Evolutionary conservation across 1,284 basidiomycete genomes (phyloP).

Genomic region (Apiotrichum laibachii): DNA sequence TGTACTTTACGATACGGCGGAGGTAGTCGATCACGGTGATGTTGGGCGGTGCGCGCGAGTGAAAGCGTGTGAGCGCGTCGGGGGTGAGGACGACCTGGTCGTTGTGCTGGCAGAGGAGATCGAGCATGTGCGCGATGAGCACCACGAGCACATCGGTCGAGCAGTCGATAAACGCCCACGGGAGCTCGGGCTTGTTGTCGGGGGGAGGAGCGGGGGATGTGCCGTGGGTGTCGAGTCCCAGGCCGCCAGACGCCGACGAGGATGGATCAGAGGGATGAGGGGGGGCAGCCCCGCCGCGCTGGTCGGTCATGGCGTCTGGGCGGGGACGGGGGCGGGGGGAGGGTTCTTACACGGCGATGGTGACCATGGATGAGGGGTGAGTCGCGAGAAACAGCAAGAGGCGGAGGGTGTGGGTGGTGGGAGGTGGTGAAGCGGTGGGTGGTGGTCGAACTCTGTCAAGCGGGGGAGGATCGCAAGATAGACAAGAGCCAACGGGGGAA

Average conservation of each 20-base stretch:
- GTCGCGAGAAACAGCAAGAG: background rate
- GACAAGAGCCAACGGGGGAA: too few relatives aligned
- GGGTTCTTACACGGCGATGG: conserved; percentile 6
- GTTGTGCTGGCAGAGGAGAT: conserved; percentile 86
- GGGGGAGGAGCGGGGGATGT: background rate
- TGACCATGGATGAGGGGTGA: conserved; percentile 1
- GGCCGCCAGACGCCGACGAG: background rate
- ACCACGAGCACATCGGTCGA: conserved; percentile 74
- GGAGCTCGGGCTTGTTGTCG: conserved; percentile 30
- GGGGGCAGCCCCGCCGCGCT: conserved; percentile 12
- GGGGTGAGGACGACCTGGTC: conserved; percentile 66
- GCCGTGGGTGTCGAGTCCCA: background rate
- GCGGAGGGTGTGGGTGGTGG: too few relatives aligned
- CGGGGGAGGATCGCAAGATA: background rate
- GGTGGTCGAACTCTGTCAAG: background rate
- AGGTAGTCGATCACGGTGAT: conserved; percentile 87
- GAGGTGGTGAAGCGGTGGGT: background rate
- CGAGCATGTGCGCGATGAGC: conserved; percentile 91
- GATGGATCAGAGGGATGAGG: background rate
- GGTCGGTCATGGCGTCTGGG: conserved; percentile 11
- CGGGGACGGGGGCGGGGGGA: conserved; percentile 2
- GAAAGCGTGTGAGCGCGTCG: conserved; percentile 75
- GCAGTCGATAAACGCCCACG: conserved; percentile 59
- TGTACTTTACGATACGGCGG: conserved; percentile 83
- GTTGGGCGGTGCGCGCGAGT: conserved; percentile 79